These are phyloP conservation scores for Hansenula sp. DNA, from an alignment of 1,139 yeast genomes.

Conservation along the genomic window DNA sequence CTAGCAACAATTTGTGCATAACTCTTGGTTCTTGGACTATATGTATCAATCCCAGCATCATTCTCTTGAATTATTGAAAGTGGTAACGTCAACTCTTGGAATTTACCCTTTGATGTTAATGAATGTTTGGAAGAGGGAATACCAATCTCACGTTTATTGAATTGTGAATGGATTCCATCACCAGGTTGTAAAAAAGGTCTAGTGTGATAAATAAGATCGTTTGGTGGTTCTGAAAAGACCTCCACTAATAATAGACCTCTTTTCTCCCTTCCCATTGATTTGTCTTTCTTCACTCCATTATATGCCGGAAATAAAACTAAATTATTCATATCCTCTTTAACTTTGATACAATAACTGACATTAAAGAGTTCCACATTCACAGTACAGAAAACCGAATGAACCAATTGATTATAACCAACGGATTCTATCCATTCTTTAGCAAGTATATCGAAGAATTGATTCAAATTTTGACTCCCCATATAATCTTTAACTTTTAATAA, in stretches of 20 bases:
- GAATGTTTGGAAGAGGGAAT: conserved; percentile 3
- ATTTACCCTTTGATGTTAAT: conserved; percentile 2
- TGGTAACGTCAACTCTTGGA: conserved; percentile 7
- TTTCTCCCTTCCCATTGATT: background rate
- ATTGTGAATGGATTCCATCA: background rate
- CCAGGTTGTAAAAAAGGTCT: conserved; percentile 2
- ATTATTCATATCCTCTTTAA: conserved; percentile 27
- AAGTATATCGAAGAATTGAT: conserved; percentile 37
- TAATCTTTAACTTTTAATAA: conserved; percentile 11
- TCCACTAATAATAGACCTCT: background rate
- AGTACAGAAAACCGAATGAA: conserved; percentile 41
- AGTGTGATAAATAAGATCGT: conserved; percentile 6
- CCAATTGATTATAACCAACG: conserved; percentile 30
- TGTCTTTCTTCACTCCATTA: conserved; percentile 9
- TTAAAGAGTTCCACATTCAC: conserved; percentile 22
- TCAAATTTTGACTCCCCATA: conserved; percentile 12
- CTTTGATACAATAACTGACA: conserved; percentile 37
- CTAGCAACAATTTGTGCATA: conserved; percentile 26
- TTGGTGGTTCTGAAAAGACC: background rate
- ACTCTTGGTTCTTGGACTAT: conserved; percentile 26
- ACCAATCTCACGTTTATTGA: background rate
- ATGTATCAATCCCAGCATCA: conserved; percentile 2
- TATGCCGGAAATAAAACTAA: conserved; percentile 33
- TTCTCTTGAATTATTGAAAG: conserved; percentile 8
- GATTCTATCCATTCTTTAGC: conserved; percentile 38